phyloP scores from a whole-genome alignment of 2,329 filamentous ascomycete genomes.

The Arthrobotrys musiformis region DNA sequence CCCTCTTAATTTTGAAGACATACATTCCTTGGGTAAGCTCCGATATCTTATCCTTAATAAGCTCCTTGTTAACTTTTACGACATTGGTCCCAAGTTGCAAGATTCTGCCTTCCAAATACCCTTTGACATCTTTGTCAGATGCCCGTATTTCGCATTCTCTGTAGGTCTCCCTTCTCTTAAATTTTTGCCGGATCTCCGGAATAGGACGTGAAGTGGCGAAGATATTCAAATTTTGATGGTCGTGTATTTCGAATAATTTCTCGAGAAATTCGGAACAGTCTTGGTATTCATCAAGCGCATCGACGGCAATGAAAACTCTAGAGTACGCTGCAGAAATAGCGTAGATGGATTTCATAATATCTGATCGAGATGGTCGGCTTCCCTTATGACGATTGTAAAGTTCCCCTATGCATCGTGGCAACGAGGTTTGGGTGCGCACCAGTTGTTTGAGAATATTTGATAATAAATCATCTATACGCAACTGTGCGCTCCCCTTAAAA shows the following conservation, averaged over 20 bases:
- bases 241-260: background rate
- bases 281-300: constrained; percentile 16
- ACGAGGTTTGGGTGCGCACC: background rate
- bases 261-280: background rate
- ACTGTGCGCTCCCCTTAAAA: background rate
- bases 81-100: background rate
- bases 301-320: constrained; percentile 11
- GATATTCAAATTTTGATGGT: background rate
- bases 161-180: background rate
- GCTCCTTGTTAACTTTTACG: background rate
- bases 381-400: constrained; percentile 36
- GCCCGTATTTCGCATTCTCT: background rate
- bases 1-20: background rate
- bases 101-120: constrained; percentile 4
- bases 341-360: background rate
- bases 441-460: constrained; percentile 1
- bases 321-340: background rate
- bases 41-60: background rate
- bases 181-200: constrained; percentile 56
- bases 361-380: background rate
- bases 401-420: constrained; percentile 1
- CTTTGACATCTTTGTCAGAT: background rate
- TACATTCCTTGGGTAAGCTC: constrained; percentile 2
- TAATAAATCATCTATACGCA: background rate
- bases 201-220: constrained; percentile 56